Percentiles rank a stretch among this genome's conserved stretches.
phyloP scores from a whole-genome alignment of 163 green algal genomes.

The Trebouxiophyceae sp. region DNA sequence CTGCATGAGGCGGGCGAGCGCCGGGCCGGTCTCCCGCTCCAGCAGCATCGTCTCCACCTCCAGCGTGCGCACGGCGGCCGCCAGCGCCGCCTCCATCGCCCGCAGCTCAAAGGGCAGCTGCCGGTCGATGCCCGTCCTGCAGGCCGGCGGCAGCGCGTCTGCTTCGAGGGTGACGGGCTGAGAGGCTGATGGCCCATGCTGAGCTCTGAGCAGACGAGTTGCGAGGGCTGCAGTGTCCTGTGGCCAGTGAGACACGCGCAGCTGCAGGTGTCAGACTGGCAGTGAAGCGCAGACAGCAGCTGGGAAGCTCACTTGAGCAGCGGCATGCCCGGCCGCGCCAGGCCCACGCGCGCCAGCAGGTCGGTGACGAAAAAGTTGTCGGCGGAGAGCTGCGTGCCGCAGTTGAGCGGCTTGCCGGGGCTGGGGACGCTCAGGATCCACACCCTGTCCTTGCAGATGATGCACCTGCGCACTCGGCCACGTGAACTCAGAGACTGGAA shows the following conservation, averaged over 20 bases:
- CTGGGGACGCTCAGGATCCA: constrained; percentile 3
- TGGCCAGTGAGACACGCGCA: too few species aligned
- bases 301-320: neutral
- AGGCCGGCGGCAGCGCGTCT: neutral
- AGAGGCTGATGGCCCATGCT: neutral
- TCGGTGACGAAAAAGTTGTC: constrained; percentile 14
- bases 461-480: neutral
- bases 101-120: constrained; percentile 20
- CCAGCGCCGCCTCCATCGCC: constrained; percentile 23
- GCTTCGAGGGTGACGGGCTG: neutral
- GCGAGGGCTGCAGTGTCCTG: too few species aligned
- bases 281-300: too few species aligned
- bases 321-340: neutral
- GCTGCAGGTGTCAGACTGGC: too few species aligned
- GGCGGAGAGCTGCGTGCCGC: neutral
- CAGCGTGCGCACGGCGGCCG: constrained; percentile 5
- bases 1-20: constrained; percentile 18
- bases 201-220: too few species aligned
- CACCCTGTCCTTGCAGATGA: constrained; percentile 14
- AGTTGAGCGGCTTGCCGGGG: neutral
- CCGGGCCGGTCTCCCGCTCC: constrained; percentile 9
- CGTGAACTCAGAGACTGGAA: neutral
- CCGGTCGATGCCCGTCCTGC: neutral
- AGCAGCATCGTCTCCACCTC: constrained; percentile 17
- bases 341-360: neutral